Percentiles rank a stretch among this genome's conserved stretches.
phyloP scores from a whole-genome alignment of 148 eudicot genomes.

The Dianthus caryophyllus region DNA sequence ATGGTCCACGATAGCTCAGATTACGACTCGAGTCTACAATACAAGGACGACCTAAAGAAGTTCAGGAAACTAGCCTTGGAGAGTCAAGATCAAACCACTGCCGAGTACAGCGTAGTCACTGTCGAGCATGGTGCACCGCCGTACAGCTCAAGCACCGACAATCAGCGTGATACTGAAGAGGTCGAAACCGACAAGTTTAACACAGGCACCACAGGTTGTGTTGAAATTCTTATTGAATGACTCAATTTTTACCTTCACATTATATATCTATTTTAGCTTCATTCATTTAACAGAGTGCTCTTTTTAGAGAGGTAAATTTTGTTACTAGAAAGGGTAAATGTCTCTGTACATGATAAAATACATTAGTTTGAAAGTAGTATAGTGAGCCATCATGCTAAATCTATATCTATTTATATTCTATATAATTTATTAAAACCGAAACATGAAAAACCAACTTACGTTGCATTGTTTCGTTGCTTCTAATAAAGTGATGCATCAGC shows the following conservation, averaged over 20 bases:
- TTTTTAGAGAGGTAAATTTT: conserved; percentile 10
- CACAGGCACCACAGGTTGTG: conserved; percentile 17
- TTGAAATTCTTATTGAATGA: conserved; percentile 35
- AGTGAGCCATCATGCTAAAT: too few relatives aligned
- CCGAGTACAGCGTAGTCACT: conserved; percentile 55
- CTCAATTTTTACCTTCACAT: not conserved
- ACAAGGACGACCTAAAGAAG: conserved; percentile 58
- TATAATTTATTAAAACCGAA: too few relatives aligned
- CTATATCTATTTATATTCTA: too few relatives aligned
- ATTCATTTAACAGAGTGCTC: conserved; percentile 19
- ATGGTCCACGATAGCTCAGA: conserved; percentile 55
- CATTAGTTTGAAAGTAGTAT: not conserved
- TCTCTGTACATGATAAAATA: conserved; percentile 24
- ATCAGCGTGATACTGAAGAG: conserved; percentile 39
- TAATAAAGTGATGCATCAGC: too few relatives aligned
- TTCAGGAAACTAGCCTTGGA: conserved; percentile 66
- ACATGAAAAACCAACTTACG: too few relatives aligned
- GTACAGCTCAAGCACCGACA: conserved; percentile 68
- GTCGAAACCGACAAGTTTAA: conserved; percentile 23
- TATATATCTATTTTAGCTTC: conserved; percentile 11
- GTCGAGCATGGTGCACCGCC: conserved; percentile 50
- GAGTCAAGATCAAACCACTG: conserved; percentile 39
- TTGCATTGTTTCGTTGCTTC: too few relatives aligned
- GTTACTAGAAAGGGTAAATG: conserved; percentile 14
- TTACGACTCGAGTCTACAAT: conserved; percentile 46